A percentile compares a stretch with the other conserved stretches of the same genome.
phyloP scores from a whole-genome alignment of 2,329 filamentous ascomycete genomes.

The Aspergillus eucalypticola region DNA sequence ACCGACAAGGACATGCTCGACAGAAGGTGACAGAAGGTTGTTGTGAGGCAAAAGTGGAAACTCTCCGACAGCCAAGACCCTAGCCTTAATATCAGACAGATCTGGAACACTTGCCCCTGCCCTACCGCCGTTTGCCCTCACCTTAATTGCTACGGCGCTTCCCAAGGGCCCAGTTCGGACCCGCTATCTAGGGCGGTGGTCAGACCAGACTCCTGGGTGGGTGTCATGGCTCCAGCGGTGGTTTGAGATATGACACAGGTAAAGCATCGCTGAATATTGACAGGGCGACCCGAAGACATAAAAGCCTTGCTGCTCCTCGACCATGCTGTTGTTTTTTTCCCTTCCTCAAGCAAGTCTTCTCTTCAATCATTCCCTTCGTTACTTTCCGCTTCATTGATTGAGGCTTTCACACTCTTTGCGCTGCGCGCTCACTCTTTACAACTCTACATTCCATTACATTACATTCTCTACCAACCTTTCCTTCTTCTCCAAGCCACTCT shows the following conservation, averaged over 20 bases:
- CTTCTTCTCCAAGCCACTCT: not conserved
- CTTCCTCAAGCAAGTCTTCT: constrained; percentile 4
- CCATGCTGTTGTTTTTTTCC: not conserved
- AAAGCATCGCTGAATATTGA: not conserved
- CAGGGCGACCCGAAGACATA: not conserved
- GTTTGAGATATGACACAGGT: not conserved
- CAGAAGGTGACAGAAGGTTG: not conserved
- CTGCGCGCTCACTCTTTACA: constrained; percentile 12
- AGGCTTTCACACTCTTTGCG: constrained; percentile 13
- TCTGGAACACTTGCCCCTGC: constrained; percentile 9
- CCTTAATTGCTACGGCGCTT: constrained; percentile 9
- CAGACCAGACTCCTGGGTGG: not conserved
- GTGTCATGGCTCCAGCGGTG: not conserved
- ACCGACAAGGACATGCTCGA: not conserved
- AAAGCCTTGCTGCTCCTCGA: not conserved
- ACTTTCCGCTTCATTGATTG: constrained; percentile 14
- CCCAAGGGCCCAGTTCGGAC: not conserved
- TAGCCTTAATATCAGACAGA: constrained; percentile 2
- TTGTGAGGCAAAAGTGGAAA: not conserved
- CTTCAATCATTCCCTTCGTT: not conserved
- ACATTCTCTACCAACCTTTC: not conserved
- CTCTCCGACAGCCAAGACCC: constrained; percentile 7
- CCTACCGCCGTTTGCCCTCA: constrained; percentile 5
- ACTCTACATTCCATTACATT: not conserved
- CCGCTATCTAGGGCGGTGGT: not conserved